Evolutionary conservation across 1,284 basidiomycete genomes (phyloP), one percentile per base, ranked within the genome.

Genomic region (Laetiporus sulphureus): DNA sequence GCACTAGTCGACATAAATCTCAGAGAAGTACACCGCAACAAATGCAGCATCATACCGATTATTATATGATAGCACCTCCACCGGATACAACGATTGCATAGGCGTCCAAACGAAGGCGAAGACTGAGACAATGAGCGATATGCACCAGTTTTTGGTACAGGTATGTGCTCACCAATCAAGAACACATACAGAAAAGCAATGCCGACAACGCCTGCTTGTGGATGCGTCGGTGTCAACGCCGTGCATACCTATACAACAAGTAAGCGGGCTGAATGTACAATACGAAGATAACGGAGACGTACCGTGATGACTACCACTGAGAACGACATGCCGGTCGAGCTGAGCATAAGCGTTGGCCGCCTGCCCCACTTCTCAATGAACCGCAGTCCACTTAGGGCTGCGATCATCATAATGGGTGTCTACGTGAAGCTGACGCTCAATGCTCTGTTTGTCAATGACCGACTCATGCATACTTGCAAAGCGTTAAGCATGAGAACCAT

Each of bases 21-120:
- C n/a, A n/a, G n/a, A n/a, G n/a, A n/a, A n/a, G 25, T 27, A 27
- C 5, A 29, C 15, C 21, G 6, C 15, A 40, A 15, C 25, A 34
- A 20, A 19, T 10, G 25, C 19, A n/a, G 10, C n/a, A 8, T 34
- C 38, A 24, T 23, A 41, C 44, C 44, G 52, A 7, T 49, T 52
- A 20, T 46, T 49, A 41, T 50, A 54, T 3, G 52, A 46, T 23
- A 54, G 45, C 18, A 54, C 52, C 40, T 54, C 52, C 13, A 50
- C 51, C 7, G 52, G 52, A 39, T 54, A 54, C 30, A 54, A 42
- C 27, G 52, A 54, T 35, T 54, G 52, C 23, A 50, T 49, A 6
- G 52, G 52, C 13, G 52, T 54, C 52, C 52, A 54, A n/a, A 50
- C 48, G 34, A 54, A 54, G 11, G 52, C 45, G 41, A 54, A 54